phyloP scores from a whole-genome alignment of 1,284 basidiomycete genomes.

The Ustilago crameri region DNA sequence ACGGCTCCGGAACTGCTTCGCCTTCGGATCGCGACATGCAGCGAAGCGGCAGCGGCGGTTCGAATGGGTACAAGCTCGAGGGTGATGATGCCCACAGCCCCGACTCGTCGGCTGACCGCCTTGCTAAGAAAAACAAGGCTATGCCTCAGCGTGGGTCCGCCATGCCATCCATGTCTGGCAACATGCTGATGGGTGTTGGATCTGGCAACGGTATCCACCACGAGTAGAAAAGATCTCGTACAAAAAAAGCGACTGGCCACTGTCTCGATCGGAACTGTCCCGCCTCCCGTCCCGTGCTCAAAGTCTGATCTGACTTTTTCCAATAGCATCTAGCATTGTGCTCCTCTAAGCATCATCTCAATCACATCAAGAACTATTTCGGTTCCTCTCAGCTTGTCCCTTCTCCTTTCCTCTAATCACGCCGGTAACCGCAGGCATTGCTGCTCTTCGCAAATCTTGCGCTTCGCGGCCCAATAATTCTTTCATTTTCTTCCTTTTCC shows the following conservation, averaged over 20 bases:
- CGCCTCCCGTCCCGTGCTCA: too few relatives aligned
- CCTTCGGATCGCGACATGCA: constrained; percentile 52
- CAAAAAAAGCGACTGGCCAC: too few relatives aligned
- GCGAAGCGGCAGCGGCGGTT: constrained; percentile 44
- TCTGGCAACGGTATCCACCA: constrained; percentile 43
- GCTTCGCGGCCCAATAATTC: too few relatives aligned
- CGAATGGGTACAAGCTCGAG: constrained; percentile 49
- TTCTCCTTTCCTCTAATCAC: too few relatives aligned
- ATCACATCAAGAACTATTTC: too few relatives aligned
- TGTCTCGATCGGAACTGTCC: constrained; percentile 4
- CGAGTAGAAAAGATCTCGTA: constrained; percentile 12
- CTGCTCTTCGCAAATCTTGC: too few relatives aligned
- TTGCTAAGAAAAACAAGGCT: constrained; percentile 45
- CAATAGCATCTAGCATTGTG: too few relatives aligned
- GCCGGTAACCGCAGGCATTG: too few relatives aligned
- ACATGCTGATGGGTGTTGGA: constrained; percentile 49
- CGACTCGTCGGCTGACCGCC: constrained; percentile 41
- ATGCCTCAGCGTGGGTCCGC: constrained; percentile 32
- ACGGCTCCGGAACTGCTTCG: constrained; percentile 41
- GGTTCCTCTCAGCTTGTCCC: too few relatives aligned
- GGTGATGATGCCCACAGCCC: constrained; percentile 46
- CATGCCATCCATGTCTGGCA: constrained; percentile 41
- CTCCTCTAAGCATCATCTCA: too few relatives aligned
- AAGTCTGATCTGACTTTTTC: too few relatives aligned
- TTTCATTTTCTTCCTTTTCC: too few relatives aligned